Conservation (phyloP, 1,284 basidiomycete species). For the Pyrrhoderma lamaoense region DNA sequence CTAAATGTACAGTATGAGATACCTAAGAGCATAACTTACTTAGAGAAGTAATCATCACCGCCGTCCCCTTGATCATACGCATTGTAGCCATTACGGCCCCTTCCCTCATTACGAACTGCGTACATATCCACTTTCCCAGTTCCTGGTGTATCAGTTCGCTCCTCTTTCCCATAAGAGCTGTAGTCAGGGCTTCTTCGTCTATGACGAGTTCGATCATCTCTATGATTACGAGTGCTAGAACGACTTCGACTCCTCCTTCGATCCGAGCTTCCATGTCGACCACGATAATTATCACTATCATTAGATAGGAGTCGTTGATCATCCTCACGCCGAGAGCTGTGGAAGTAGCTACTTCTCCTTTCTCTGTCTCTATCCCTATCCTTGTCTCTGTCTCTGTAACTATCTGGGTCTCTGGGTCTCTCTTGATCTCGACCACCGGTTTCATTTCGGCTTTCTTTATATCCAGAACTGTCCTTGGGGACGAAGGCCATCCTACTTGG, state of each 20-base stretch:
- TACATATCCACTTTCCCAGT: conserved; percentile 19
- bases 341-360: conserved; percentile 10
- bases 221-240: background rate
- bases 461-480: conserved; percentile 28
- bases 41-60: conserved; percentile 24
- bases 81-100: background rate
- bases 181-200: conserved; percentile 17
- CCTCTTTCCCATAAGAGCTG: conserved; percentile 19
- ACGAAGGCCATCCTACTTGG: conserved; percentile 56
- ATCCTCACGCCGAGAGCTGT: conserved; percentile 6
- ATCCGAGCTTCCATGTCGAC: background rate
- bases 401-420: conserved; percentile 10
- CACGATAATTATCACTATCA: conserved; percentile 6
- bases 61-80: conserved; percentile 4
- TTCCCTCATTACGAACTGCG: conserved; percentile 15
- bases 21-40: conserved; percentile 21
- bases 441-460: background rate
- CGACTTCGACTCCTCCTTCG: conserved; percentile 2
- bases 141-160: conserved; percentile 1
- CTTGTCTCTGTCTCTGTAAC: conserved; percentile 24
- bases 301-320: conserved; percentile 20
- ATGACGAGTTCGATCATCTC: background rate
- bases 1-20: too few relatives aligned
- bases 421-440: background rate
- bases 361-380: conserved; percentile 11